Base-by-base conservation (phyloP, 768 basidiomycete species). In the Ephemerocybe angulata region DNA sequence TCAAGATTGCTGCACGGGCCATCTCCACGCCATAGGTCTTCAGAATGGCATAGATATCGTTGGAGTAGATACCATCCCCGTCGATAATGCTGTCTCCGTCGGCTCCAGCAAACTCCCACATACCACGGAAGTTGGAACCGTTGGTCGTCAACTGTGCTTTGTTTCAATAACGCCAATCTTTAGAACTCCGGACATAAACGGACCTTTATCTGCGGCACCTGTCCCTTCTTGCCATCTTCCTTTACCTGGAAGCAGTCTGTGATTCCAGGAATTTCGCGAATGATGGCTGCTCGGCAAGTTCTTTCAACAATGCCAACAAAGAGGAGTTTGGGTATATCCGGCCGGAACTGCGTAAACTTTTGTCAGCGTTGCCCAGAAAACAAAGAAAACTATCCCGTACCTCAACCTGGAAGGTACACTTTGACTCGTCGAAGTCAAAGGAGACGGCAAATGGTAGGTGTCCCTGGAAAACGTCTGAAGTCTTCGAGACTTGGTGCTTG, bases 1-100 rank as follows among this genome's bases (percentile, higher is more conserved):
- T 82, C 60, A 99, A 79, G 66, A 99, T 96, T 7, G 90, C 84
- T 12, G 87, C 83, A 22, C 97, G 85, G 25, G 95, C 97, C 76
- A 95, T 94, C 73, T 99, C 97, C 11, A 99, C 95, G 31, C 97
- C 97, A 67, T 98, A 98, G 0, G 93, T 90, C 63, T 84, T 84
- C 37, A 98, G 75, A 50, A 93, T 86, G 15, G 95, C 88, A 64
- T 92, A 91, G 55, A 99, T 90, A 64, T 98, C 94, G 72, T 98
- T 99, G 21, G 96, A 95, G 60, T 90, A 90, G 53, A 98, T 83
- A 24, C 82, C 80, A 64, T 93, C 79, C 40, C 88, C 81, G 62
- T 94, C 86, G 57, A 97, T 73, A 53, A 85, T 83, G 46, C 72
- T 78, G 60, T 82, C 79, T 21, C 73, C 79, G 11, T 70, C 65